Conservation (phyloP, 2,329 filamentous ascomycete species). For the Scedosporium boydii region DNA sequence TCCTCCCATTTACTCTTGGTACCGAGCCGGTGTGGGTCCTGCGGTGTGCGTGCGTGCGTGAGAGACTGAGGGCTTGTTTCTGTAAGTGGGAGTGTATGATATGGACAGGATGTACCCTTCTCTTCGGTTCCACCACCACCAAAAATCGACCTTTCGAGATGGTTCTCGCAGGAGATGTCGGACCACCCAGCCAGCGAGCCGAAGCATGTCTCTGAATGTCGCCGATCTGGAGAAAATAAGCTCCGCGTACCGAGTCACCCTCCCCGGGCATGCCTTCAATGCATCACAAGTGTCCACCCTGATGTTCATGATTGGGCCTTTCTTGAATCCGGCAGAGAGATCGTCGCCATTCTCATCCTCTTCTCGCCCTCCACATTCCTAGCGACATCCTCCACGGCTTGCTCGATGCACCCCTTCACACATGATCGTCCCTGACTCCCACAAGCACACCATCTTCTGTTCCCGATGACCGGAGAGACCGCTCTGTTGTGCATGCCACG, state of each 20-base stretch:
- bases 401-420: not conserved
- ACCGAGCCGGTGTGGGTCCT: not conserved
- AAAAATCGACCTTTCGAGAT: not conserved
- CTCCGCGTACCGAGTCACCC: not conserved
- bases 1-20: not conserved
- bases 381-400: not conserved
- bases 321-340: not conserved
- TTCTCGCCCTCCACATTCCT: not conserved
- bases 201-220: not conserved
- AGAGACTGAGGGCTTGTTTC: not conserved
- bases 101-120: not conserved
- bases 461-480: not conserved
- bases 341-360: not conserved
- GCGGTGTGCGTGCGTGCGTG: not conserved
- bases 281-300: not conserved
- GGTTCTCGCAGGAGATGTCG: not conserved
- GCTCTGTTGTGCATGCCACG: not conserved
- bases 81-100: not conserved
- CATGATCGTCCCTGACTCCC: not conserved
- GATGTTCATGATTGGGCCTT: not conserved
- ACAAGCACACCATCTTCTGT: not conserved
- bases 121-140: not conserved
- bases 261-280: not conserved
- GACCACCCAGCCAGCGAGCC: not conserved
- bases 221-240: not conserved